A percentile compares a stretch with the other conserved stretches of the same genome.
Evolutionary conservation across 2,329 filamentous ascomycete species (phyloP).

Genomic region (Fusarium ramigenum): DNA sequence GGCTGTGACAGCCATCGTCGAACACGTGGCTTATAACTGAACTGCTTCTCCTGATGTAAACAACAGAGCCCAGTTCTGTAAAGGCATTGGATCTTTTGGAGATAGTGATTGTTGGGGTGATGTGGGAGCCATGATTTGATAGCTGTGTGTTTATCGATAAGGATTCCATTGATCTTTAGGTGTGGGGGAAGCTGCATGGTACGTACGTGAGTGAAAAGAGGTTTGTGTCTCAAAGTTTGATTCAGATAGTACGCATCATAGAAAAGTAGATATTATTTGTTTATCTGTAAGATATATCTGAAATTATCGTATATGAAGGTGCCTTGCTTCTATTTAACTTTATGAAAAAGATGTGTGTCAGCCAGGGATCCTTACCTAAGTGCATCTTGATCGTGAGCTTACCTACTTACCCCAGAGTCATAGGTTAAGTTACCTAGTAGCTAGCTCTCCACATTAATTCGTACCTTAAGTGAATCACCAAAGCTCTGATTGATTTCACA

Average conservation of each 20-base stretch:
- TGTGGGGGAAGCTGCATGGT: conserved; percentile 10
- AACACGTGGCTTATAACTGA: neutral
- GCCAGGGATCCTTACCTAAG: neutral
- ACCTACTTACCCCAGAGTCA: conserved; percentile 6
- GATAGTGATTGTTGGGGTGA: neutral
- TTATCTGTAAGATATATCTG: neutral
- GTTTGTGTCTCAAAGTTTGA: neutral
- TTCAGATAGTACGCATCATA: neutral
- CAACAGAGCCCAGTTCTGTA: neutral
- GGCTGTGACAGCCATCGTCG: conserved; percentile 16
- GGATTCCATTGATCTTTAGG: neutral
- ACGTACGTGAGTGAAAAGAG: neutral
- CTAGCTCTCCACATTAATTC: neutral
- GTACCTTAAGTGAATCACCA: neutral
- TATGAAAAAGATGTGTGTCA: neutral
- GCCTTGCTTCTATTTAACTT: neutral
- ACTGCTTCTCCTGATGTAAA: neutral
- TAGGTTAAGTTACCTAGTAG: too few relatives aligned
- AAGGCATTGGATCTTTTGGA: neutral
- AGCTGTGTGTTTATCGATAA: conserved; percentile 35
- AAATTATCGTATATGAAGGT: neutral
- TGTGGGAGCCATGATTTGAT: conserved; percentile 11
- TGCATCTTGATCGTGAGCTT: neutral
- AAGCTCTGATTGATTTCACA: neutral
- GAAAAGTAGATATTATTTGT: neutral